Evolutionary conservation across 2,329 filamentous ascomycete species (phyloP), one percentile per base, ranked within the genome.

Genomic region (Dryadomyces quercus-mongolicae): DNA sequence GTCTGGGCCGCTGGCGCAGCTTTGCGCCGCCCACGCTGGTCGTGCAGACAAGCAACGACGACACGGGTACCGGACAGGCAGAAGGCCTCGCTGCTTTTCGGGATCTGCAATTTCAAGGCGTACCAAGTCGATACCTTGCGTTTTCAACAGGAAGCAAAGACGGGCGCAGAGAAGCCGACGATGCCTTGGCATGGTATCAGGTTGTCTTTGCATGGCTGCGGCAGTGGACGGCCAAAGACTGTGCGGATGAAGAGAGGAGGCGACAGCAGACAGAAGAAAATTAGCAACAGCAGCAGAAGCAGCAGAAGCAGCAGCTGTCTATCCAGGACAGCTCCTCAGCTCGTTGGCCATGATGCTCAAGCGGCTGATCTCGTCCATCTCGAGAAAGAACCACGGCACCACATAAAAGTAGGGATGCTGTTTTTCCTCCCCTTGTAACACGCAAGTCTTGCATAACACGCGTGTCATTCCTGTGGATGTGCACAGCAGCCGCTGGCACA

Each of bases 101-200:
- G 58, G 78, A 84, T 1, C 70, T 91, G 25, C 85, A 90, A 68
- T 75, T 76, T 15, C 73, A 76, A 52, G 82, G 82, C 0, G 75
- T 90, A 2, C 78, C 84, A 40, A 86, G 82, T 58, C 78, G 81
- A 56, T 82, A 89, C 57, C 61, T 91, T 63, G 83, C 77, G 0
- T 91, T 90, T 62, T 79, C 84, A 0, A 85, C 88, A 63, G 85
- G 89, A 67, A 81, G 83, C 51, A 84, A 87, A 62, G 86, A 78
- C 76, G 38, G 38, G 82, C 88, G 4, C 62, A 12, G 84, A 49
- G 82, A 84, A 58, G 78, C 78, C 1, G 84, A 87, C 67, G 88
- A 88, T 63, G 74, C 75, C 20, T 67, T 86, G 49, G 68, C 84
- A 47, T 89, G 85, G 85, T 80, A 88, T 63, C 73, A 74, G 52